Percentiles rank a stretch among this genome's conserved stretches.
Evolutionary conservation across 2,329 filamentous ascomycete species (phyloP).

Genomic region (Simplicillium aogashimaense): DNA sequence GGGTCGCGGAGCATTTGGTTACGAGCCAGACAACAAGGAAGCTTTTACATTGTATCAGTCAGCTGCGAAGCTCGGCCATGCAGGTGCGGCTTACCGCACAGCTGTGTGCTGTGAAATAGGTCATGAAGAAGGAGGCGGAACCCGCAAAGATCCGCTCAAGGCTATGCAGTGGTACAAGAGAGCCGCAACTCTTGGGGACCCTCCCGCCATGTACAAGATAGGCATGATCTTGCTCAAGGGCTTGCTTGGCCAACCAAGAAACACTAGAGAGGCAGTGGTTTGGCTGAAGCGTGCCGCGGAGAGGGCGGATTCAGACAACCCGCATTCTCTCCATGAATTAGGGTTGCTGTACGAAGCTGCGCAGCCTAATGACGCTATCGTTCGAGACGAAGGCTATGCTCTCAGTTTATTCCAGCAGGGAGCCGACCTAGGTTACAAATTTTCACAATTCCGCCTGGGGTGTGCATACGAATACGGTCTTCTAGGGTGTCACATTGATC

Average conservation of each 20-base stretch:
- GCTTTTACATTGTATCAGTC: conserved; percentile 91
- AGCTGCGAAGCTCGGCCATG: conserved; percentile 80
- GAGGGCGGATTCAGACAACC: conserved; percentile 78
- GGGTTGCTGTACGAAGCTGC: conserved; percentile 56
- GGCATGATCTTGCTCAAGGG: conserved; percentile 94
- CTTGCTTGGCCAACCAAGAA: conserved; percentile 75
- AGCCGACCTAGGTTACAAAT: conserved; percentile 85
- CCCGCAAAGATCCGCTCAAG: conserved; percentile 80
- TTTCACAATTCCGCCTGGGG: conserved; percentile 83
- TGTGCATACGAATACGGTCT: conserved; percentile 84
- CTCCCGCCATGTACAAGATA: conserved; percentile 95
- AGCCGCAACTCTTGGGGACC: conserved; percentile 80
- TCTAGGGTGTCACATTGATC: conserved; percentile 73
- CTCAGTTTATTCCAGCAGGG: conserved; percentile 76
- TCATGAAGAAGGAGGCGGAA: conserved; percentile 87
- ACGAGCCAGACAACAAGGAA: conserved; percentile 78
- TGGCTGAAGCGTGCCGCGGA: conserved; percentile 95
- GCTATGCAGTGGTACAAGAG: conserved; percentile 98
- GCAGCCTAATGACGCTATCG: conserved; percentile 58
- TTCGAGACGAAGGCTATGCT: conserved; percentile 75
- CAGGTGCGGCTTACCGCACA: conserved; percentile 82
- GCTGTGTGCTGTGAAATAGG: conserved; percentile 97
- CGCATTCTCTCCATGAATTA: conserved; percentile 89
- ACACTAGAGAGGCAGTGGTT: conserved; percentile 74
- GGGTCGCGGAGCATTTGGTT: conserved; percentile 69